These are phyloP conservation scores for Fonsecaea nubica DNA, from an alignment of 2,329 filamentous ascomycete genomes.

Conservation along the genomic window DNA sequence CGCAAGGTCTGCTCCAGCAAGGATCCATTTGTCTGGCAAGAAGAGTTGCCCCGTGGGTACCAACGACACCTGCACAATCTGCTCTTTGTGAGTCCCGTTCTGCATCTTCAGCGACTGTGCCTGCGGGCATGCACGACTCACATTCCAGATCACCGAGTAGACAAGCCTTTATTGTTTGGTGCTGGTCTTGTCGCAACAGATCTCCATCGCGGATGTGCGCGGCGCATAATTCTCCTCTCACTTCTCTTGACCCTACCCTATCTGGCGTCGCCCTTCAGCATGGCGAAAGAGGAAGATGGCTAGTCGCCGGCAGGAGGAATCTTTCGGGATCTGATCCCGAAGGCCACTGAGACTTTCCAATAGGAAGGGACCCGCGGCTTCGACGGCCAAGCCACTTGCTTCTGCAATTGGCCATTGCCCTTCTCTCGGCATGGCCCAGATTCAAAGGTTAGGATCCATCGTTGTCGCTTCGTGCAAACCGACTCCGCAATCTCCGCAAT, in stretches of 20 bases:
- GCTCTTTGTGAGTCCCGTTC: background rate
- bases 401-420: background rate
- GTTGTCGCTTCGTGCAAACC: background rate
- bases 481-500: background rate
- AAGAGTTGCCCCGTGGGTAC: background rate
- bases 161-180: background rate
- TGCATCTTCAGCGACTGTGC: background rate
- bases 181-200: background rate
- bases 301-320: background rate
- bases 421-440: background rate
- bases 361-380: background rate
- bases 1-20: background rate
- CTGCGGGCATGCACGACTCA: background rate
- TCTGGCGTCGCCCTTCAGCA: background rate
- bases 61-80: conserved; percentile 5
- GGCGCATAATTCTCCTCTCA: background rate
- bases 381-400: background rate
- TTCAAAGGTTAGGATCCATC: background rate
- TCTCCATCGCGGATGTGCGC: background rate
- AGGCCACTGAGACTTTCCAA: background rate
- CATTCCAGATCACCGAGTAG: background rate
- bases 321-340: conserved; percentile 5
- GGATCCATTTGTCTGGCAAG: conserved; percentile 5
- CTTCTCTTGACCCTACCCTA: background rate
- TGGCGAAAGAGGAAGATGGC: background rate